These are phyloP conservation scores for Rhodotorula sp. DNA, from an alignment of 1,284 basidiomycete genomes.

Conservation along the genomic window DNA sequence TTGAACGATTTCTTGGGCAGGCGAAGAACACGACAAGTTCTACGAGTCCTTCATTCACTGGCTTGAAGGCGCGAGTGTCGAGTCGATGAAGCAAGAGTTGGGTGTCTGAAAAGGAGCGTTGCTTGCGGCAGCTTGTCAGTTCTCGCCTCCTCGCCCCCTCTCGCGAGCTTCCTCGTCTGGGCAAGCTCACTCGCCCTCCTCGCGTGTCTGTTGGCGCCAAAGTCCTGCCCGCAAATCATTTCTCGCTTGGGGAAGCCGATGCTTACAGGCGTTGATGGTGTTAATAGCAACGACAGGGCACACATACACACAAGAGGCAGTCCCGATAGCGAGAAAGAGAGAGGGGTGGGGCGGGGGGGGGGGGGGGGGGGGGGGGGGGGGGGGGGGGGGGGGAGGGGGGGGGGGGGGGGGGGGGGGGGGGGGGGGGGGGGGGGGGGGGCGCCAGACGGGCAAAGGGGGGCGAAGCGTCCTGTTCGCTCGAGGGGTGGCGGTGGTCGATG, in stretches of 20 bases:
- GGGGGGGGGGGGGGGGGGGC: not conserved
- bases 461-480: not conserved
- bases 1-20: not conserved
- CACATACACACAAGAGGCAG: not conserved
- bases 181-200: no score
- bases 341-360: no score
- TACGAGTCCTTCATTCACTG: constrained; percentile 41
- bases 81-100: constrained; percentile 41
- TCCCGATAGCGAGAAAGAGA: no score
- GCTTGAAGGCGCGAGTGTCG: constrained; percentile 40
- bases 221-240: no score
- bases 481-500: not conserved
- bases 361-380: not conserved
- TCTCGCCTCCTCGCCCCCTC: no score
- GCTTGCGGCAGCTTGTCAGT: no score
- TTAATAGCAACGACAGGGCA: not conserved
- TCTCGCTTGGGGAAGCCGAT: no score
- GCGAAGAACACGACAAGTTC: constrained; percentile 41
- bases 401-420: no score
- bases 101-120: constrained; percentile 41
- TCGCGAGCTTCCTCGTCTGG: no score
- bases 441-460: constrained; percentile 4
- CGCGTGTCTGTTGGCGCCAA: no score
- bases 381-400: not conserved
- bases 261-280: not conserved